Evolutionary conservation across 768 basidiomycete species (phyloP).

Genomic region (Trametes elegans): DNA sequence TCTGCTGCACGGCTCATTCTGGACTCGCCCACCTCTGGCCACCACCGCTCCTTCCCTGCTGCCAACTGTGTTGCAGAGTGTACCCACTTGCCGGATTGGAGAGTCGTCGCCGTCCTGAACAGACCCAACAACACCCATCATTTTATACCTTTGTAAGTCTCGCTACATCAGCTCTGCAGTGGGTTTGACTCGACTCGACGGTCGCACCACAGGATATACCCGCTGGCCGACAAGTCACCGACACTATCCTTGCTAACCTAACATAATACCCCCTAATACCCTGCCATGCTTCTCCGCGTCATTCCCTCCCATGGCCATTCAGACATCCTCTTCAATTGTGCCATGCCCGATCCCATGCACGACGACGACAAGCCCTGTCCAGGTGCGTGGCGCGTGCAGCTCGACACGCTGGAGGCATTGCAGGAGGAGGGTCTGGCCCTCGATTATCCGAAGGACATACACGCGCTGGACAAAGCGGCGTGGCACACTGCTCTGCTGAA

Average conservation of each 20-base stretch:
- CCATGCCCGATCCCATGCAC: conserved; percentile 40
- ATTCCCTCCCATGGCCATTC: conserved; percentile 42
- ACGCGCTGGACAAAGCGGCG: conserved; percentile 59
- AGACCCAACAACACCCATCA: not conserved
- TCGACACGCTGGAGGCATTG: conserved; percentile 25
- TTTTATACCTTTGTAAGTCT: not conserved
- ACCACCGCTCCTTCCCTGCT: not conserved
- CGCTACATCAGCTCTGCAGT: not conserved
- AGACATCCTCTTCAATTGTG: conserved; percentile 56
- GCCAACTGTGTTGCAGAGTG: not conserved
- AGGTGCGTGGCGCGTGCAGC: conserved; percentile 9
- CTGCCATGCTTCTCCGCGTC: conserved; percentile 59
- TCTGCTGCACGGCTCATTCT: not conserved
- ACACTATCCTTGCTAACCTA: conserved; percentile 9
- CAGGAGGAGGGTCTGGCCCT: conserved; percentile 44
- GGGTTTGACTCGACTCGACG: not conserved
- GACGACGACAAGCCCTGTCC: conserved; percentile 7
- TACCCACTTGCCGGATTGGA: no score
- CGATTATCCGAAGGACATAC: conserved; percentile 48
- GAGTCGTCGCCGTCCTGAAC: not conserved
- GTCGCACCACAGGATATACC: conserved; percentile 8
- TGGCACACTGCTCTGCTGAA: conserved; percentile 53
- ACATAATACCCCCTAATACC: conserved; percentile 4
- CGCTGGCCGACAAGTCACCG: not conserved
- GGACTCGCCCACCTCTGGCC: not conserved